Percentiles rank a stretch among this genome's conserved stretches.
These are phyloP conservation scores for Silybum marianum DNA, from an alignment of 129 eudicot genomes.

Conservation along the genomic window DNA sequence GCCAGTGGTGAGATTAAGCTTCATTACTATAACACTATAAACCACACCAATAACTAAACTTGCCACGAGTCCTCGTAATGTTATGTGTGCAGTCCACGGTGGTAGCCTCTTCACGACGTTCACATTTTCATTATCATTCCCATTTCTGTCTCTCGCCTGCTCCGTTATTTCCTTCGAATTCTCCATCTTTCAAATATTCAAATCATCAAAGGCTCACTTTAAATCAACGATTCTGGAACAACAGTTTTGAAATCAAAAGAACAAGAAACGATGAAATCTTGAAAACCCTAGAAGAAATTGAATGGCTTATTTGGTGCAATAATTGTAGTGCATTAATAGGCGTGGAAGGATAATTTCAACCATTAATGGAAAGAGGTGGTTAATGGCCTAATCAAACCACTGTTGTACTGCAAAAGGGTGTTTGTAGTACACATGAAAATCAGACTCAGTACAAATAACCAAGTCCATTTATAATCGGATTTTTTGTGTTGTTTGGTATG, in stretches of 20 bases:
- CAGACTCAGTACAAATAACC: slow-evolving; percentile 11
- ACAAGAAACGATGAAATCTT: slow-evolving; percentile 8
- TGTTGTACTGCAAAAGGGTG: slow-evolving; percentile 37
- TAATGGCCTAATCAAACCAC: slow-evolving; percentile 30
- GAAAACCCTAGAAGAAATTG: neutral
- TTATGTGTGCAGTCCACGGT: slow-evolving; percentile 81
- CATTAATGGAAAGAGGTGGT: slow-evolving; percentile 25
- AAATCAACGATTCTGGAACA: neutral
- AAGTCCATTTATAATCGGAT: neutral
- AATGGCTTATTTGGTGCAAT: slow-evolving; percentile 1
- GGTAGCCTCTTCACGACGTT: slow-evolving; percentile 58
- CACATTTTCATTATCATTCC: slow-evolving; percentile 6
- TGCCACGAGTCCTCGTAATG: slow-evolving; percentile 68
- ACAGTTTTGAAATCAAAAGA: neutral
- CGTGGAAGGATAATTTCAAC: slow-evolving; percentile 7
- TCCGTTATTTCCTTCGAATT: slow-evolving; percentile 15
- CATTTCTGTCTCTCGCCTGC: slow-evolving; percentile 15
- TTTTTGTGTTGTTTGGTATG: slow-evolving; percentile 14
- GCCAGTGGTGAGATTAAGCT: slow-evolving; percentile 88
- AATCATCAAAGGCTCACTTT: neutral
- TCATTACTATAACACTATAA: slow-evolving; percentile 85
- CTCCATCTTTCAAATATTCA: slow-evolving; percentile 26
- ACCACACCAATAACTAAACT: slow-evolving; percentile 71
- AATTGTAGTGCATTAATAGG: slow-evolving; percentile 20
- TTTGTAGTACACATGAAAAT: slow-evolving; percentile 30